A percentile compares a stretch with the other conserved stretches of the same genome.
Evolutionary conservation across 495 filamentous ascomycete genomes (phyloP).

Genomic region (Penicillium pulvis): DNA sequence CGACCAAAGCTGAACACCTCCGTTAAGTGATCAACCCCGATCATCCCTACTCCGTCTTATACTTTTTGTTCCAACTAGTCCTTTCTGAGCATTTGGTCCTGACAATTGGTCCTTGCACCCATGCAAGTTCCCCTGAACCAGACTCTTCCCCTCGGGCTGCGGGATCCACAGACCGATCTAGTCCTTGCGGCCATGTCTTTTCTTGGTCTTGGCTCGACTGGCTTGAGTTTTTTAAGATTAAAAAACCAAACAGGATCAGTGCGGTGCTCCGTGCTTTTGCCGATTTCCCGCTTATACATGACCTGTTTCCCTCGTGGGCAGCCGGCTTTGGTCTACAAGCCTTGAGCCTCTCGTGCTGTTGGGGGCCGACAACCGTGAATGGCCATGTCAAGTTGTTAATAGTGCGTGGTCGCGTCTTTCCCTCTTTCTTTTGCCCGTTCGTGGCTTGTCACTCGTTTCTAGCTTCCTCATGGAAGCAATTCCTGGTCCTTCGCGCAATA

Average conservation of each 20-base stretch:
- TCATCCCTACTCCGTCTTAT: background rate
- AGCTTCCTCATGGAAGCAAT: constrained; percentile 10
- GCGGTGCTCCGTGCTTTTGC: constrained; percentile 5
- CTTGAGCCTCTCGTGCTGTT: constrained; percentile 1
- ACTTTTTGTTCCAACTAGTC: background rate
- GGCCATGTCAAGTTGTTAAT: constrained; percentile 15
- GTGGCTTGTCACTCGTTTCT: constrained; percentile 25
- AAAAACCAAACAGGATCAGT: background rate
- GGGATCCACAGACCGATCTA: constrained; percentile 33
- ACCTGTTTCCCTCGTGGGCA: background rate
- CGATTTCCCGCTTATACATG: constrained; percentile 1
- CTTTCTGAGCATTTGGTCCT: background rate
- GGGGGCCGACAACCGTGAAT: background rate
- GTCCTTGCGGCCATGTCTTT: constrained; percentile 14
- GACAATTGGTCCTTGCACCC: constrained; percentile 6
- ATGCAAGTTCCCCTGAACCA: constrained; percentile 17
- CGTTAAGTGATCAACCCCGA: background rate
- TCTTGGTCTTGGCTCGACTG: constrained; percentile 19
- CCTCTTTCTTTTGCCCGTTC: constrained; percentile 13
- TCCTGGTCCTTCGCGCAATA: background rate
- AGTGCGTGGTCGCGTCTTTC: constrained; percentile 9
- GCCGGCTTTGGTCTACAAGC: background rate
- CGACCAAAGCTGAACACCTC: background rate
- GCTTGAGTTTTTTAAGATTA: constrained; percentile 5
- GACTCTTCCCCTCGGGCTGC: constrained; percentile 1